A percentile compares a stretch with the other conserved stretches of the same genome.
Evolutionary conservation across 2,329 filamentous ascomycete genomes (phyloP).

Genomic region (Xylaria hypoxylon): DNA sequence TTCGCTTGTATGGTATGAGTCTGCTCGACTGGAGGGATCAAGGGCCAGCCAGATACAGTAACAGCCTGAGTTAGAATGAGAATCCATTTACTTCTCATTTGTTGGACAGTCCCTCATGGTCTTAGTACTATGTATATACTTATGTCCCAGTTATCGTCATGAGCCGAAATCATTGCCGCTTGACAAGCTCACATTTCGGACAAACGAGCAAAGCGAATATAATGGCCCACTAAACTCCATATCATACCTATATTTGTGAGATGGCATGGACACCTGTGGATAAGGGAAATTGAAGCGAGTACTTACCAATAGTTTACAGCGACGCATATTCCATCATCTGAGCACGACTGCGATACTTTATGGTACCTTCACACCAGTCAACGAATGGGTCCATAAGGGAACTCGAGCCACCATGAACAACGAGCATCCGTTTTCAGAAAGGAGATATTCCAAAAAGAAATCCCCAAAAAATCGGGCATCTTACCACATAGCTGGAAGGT

Average conservation of each 20-base stretch:
- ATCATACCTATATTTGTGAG: conserved; percentile 71
- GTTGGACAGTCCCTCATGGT: not conserved
- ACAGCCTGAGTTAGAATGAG: conserved; percentile 24
- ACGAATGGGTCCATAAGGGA: not conserved
- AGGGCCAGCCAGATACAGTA: conserved; percentile 11
- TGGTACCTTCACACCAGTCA: conserved; percentile 67
- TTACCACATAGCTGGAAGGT: conserved; percentile 83
- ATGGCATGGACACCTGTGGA: conserved; percentile 3
- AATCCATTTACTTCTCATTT: conserved; percentile 23
- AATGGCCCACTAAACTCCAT: conserved; percentile 80
- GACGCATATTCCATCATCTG: conserved; percentile 76
- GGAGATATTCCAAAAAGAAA: not conserved
- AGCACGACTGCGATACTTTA: conserved; percentile 79
- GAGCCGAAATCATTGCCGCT: conserved; percentile 16
- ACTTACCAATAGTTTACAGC: conserved; percentile 84
- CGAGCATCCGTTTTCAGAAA: not conserved
- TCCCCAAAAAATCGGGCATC: conserved; percentile 46
- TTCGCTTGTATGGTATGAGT: conserved; percentile 30
- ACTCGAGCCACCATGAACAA: not conserved
- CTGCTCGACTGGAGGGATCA: conserved; percentile 14
- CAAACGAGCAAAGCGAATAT: conserved; percentile 66
- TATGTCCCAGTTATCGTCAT: not conserved
- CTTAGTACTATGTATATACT: not conserved
- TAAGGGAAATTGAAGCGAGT: conserved; percentile 12
- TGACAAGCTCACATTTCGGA: conserved; percentile 35